Conservation (phyloP, 257 asterid genomes). For the Solanum pimpinellifolium region DNA sequence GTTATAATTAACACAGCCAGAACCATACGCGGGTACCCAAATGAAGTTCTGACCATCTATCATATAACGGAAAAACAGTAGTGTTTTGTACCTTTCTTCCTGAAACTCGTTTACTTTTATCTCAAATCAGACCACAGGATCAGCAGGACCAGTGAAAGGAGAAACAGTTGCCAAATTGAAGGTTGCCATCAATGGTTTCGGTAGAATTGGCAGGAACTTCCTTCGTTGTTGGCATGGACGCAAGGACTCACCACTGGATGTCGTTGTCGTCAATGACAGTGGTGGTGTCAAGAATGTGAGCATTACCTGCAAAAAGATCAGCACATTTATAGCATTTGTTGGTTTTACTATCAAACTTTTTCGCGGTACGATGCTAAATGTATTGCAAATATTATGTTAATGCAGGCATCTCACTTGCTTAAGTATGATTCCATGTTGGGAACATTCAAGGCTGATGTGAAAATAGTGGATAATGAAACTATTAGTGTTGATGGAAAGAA, state of each 20-base stretch:
- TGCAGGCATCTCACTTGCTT: slow-evolving; percentile 83
- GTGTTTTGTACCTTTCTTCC: not conserved
- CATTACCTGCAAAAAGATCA: not conserved
- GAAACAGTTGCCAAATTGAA: slow-evolving; percentile 75
- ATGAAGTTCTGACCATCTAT: not conserved
- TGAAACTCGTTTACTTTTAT: not conserved
- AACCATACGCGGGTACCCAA: not conserved
- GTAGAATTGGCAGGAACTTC: slow-evolving; percentile 90
- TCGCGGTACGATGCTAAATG: not conserved
- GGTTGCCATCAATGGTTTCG: slow-evolving; percentile 89
- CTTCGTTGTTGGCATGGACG: slow-evolving; percentile 98
- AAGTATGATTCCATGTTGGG: slow-evolving; percentile 93
- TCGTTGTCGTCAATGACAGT: slow-evolving; percentile 74
- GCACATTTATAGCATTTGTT: not conserved
- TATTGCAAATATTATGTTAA: not conserved
- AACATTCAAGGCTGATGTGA: slow-evolving; percentile 83
- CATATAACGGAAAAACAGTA: not conserved
- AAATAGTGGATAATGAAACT: slow-evolving; percentile 65
- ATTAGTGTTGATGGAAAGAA: slow-evolving; percentile 82
- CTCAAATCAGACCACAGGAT: slow-evolving; percentile 37
- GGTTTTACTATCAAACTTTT: not conserved
- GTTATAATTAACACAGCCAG: not conserved
- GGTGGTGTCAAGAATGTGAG: slow-evolving; percentile 94
- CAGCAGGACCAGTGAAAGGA: slow-evolving; percentile 44
- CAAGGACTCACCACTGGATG: slow-evolving; percentile 81